Evolutionary conservation across 768 basidiomycete species (phyloP), one percentile per base, ranked within the genome.

Genomic region (Boletus sensibilis): DNA sequence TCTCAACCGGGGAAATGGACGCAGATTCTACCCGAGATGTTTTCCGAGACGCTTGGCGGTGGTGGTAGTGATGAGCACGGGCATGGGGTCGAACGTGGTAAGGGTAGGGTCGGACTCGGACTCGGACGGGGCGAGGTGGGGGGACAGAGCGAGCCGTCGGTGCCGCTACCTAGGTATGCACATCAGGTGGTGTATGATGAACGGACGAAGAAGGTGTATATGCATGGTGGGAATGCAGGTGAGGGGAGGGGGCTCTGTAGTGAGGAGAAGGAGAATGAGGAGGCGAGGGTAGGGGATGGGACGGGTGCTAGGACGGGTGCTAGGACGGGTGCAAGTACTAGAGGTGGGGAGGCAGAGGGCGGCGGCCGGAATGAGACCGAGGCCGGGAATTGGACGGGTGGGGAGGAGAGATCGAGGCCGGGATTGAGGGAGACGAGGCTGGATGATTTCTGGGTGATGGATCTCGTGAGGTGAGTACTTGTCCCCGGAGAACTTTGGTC

Each of bases 381-480:
- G 12, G 20, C 6, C 12, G 40, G 21, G 53, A 38, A 31, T 59
- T 55, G 12, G 1, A 8, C 11, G 3, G 46, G 44, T 16, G 57
- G 62, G 16, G 56, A 66, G 29, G 52, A 60, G 8, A 40, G 43
- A 8, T 33, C 53, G 37, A 61, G 34, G 31, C 27, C 34, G 13
- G 56, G 48, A 16, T 33, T 61, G 43, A 59, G 68, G 52, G 81
- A 83, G 61, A 75, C 69, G 55, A 75, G 88, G 56, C 60, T 92
- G 68, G 84, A 88, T 64, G 90, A 92, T 68, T 85, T 93, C 58
- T 93, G 91, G 90, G 78, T 75, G 68, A 87, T 91, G 85, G 76
- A 74, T 35, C 67, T 92, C 35, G 68, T 78, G 59, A 81, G 89
- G 90, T 90, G 55, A 35, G 80, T 46, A 2, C 13, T 1, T 34